These are phyloP conservation scores for Nakaseomyces glabratus DNA, from an alignment of 1,139 yeast genomes.

Conservation along the genomic window DNA sequence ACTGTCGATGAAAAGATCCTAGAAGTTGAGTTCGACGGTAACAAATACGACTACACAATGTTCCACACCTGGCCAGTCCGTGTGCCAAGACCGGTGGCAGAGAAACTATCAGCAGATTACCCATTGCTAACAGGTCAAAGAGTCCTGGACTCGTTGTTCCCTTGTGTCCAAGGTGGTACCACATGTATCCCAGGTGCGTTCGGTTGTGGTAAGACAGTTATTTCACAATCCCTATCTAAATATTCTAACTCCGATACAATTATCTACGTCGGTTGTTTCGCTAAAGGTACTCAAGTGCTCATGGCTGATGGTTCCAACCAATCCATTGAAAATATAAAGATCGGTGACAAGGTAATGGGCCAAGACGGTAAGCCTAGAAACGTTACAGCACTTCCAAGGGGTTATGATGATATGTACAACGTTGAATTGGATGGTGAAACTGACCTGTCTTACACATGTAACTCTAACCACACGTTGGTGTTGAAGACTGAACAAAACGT, in stretches of 20 bases:
- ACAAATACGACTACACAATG: constrained; percentile 74
- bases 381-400: constrained; percentile 39
- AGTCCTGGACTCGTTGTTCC: constrained; percentile 94
- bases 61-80: constrained; percentile 99
- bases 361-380: constrained; percentile 36
- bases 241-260: constrained; percentile 95
- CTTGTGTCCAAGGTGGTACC: constrained; percentile 99
- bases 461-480: constrained; percentile 33
- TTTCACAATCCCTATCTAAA: constrained; percentile 93
- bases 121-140: constrained; percentile 98
- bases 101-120: constrained; percentile 82
- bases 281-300: constrained; percentile 35
- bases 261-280: constrained; percentile 74
- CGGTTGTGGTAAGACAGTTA: constrained; percentile 98
- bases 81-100: constrained; percentile 97
- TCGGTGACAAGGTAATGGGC: constrained; percentile 39
- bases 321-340: constrained; percentile 31
- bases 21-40: constrained; percentile 93
- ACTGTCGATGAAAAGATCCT: constrained; percentile 79
- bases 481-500: constrained; percentile 27
- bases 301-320: constrained; percentile 37
- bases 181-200: constrained; percentile 99
- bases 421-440: constrained; percentile 16
- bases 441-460: constrained; percentile 26
- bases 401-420: constrained; percentile 35